phyloP scores from a whole-genome alignment of 2,329 filamentous ascomycete species.

The Coniella lustricola region DNA sequence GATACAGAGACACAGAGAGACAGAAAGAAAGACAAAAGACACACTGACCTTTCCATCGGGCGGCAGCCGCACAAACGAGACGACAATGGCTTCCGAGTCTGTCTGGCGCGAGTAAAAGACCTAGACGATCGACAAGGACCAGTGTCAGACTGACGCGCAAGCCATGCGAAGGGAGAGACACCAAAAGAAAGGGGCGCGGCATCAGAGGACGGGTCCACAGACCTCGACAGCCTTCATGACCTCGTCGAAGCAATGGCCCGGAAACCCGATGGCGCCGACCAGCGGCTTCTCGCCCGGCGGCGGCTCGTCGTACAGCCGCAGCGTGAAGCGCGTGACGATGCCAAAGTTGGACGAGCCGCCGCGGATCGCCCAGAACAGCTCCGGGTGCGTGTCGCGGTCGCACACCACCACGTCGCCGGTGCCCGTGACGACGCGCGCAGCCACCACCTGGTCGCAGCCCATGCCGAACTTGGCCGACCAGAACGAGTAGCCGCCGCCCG shows the following conservation, averaged over 20 bases:
- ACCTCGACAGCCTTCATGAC: not conserved
- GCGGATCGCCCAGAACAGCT: conserved; percentile 17
- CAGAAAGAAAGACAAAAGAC: too few species aligned
- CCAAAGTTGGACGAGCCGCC: conserved; percentile 20
- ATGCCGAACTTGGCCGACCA: conserved; percentile 13
- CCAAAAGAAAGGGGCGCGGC: too few species aligned
- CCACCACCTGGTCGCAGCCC: conserved; percentile 13
- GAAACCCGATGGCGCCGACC: not conserved
- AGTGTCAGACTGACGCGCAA: not conserved
- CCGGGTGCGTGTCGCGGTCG: conserved; percentile 7
- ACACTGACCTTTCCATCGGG: not conserved
- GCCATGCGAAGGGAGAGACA: not conserved
- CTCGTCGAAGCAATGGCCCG: not conserved
- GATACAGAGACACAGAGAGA: too few species aligned
- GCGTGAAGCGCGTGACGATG: conserved; percentile 24
- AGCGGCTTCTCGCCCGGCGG: not conserved
- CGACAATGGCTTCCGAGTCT: conserved; percentile 1
- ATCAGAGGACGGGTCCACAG: too few species aligned
- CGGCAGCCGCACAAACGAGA: not conserved
- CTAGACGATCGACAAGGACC: not conserved
- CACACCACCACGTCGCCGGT: conserved; percentile 1
- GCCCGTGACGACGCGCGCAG: conserved; percentile 3
- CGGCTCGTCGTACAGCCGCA: conserved; percentile 1
- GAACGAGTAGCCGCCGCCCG: conserved; percentile 15
- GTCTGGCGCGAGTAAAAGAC: not conserved